Conservation (phyloP, 2,329 filamentous ascomycete species). For the Pseudofabraea citricarpa region DNA sequence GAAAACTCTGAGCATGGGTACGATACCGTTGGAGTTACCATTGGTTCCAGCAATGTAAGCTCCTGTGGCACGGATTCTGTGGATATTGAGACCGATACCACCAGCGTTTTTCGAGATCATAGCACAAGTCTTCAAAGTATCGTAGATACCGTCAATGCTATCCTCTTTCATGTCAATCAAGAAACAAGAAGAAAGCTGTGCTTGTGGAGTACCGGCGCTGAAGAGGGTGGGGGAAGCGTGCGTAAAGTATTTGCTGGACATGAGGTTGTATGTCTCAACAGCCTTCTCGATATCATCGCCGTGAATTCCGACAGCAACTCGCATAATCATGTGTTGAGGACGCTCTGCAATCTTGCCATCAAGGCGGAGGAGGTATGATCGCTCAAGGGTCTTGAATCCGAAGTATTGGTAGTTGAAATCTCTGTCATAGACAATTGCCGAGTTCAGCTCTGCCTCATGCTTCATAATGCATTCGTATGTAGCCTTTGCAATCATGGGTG, state of each 20-base stretch:
- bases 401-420: slow-evolving; percentile 99
- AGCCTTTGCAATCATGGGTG: slow-evolving; percentile 91
- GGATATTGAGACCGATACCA: slow-evolving; percentile 93
- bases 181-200: slow-evolving; percentile 97
- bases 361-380: slow-evolving; percentile 93
- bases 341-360: slow-evolving; percentile 95
- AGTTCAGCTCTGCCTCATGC: slow-evolving; percentile 96
- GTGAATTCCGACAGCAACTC: slow-evolving; percentile 95
- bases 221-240: slow-evolving; percentile 97
- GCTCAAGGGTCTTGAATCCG: slow-evolving; percentile 98
- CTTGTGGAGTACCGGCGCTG: slow-evolving; percentile 92
- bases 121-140: slow-evolving; percentile 97
- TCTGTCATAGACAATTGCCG: slow-evolving; percentile 96
- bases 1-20: slow-evolving; percentile 97
- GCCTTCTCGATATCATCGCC: slow-evolving; percentile 91
- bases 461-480: slow-evolving; percentile 93
- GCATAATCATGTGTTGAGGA: slow-evolving; percentile 99
- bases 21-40: slow-evolving; percentile 93
- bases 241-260: slow-evolving; percentile 98
- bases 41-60: slow-evolving; percentile 99
- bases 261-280: slow-evolving; percentile 96
- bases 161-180: slow-evolving; percentile 99
- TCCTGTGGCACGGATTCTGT: slow-evolving; percentile 93
- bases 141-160: slow-evolving; percentile 98
- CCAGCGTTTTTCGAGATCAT: slow-evolving; percentile 99